These are phyloP conservation scores for Talaromyces liani DNA, from an alignment of 495 filamentous ascomycete genomes.

Conservation along the genomic window DNA sequence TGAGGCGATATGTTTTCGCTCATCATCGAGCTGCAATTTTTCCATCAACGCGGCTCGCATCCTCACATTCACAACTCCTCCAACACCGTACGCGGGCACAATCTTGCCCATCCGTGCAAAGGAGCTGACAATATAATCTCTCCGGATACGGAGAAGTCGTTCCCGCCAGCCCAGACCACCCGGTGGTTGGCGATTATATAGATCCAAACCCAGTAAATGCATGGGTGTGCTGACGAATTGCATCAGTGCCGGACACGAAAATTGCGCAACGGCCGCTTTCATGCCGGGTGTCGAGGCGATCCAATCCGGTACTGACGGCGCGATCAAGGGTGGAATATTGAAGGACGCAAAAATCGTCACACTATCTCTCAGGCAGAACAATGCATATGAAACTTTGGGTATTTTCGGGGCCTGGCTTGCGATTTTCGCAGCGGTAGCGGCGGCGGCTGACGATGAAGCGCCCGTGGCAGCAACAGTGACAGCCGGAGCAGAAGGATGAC, in stretches of 20 bases:
- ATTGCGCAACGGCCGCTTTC: constrained; percentile 64
- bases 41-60: constrained; percentile 56
- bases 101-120: constrained; percentile 84
- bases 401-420: constrained; percentile 21
- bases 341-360: constrained; percentile 91
- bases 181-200: constrained; percentile 66
- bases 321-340: constrained; percentile 76
- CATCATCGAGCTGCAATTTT: constrained; percentile 29
- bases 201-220: constrained; percentile 80
- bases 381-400: constrained; percentile 52
- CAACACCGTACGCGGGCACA: constrained; percentile 88
- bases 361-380: constrained; percentile 82
- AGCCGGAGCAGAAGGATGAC: constrained; percentile 15
- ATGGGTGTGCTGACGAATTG: constrained; percentile 80
- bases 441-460: constrained; percentile 5
- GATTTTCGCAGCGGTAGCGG: constrained; percentile 10
- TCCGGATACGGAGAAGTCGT: constrained; percentile 54
- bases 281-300: constrained; percentile 46
- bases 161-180: constrained; percentile 44
- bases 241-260: constrained; percentile 69
- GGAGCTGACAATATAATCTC: constrained; percentile 72
- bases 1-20: not conserved
- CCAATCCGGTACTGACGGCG: constrained; percentile 36
- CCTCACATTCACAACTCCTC: constrained; percentile 78
- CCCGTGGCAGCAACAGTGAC: constrained; percentile 37